Base-by-base conservation (phyloP, 1,284 basidiomycete genomes). In the Anthracocystis setariae region DNA sequence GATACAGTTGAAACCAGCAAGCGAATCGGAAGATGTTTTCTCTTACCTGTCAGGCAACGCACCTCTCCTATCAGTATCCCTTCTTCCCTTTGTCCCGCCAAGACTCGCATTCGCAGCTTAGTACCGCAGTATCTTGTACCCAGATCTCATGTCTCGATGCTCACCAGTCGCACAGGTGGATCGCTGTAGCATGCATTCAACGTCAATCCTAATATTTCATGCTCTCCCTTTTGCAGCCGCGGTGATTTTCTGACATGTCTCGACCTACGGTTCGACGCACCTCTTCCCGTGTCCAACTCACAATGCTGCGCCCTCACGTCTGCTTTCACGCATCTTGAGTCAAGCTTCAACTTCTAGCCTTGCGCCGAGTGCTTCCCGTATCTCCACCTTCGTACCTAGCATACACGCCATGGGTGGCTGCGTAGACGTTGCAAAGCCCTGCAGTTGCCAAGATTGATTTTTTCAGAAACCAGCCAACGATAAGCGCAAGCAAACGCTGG, bases 371-470 rank as follows among this genome's bases (percentile, higher is more conserved):
- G 8, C 29, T 29, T 37, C 35, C 35, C n/a, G n/a, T 37, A 17
- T 37, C 29, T 29, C 29, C 29, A 7, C 29, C 29, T 29, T 12
- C 7, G 29, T 29, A 12, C 29, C 29, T 8, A 39, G 5, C 17
- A 39, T 17, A 20, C 38, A 8, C 18, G 20, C 21, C 20, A 12
- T 7, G 23, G 20, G 40, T 2, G 10, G 18, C 8, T 12, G 1
- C 7, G 23, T 45, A 45, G 43, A 45, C 15, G 43, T 45, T 45
- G 43, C n/a, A n/a, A 24, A 27, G 43, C n/a, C 12, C n/a, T 9
- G 7, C 20, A 42, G 17, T 29, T 45, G 43, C 43, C 43, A 45
- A 45, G 43, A 45, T n/a, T n/a, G n/a, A n/a, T n/a, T n/a, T n/a
- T n/a, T n/a, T n/a, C n/a, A n/a, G n/a, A n/a, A n/a, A n/a, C n/a